A percentile compares a stretch with the other conserved stretches of the same genome.
Conservation (phyloP, 225 moss, liverwort and hornwort genomes). For the Pseudisothecium myosuroides region DNA sequence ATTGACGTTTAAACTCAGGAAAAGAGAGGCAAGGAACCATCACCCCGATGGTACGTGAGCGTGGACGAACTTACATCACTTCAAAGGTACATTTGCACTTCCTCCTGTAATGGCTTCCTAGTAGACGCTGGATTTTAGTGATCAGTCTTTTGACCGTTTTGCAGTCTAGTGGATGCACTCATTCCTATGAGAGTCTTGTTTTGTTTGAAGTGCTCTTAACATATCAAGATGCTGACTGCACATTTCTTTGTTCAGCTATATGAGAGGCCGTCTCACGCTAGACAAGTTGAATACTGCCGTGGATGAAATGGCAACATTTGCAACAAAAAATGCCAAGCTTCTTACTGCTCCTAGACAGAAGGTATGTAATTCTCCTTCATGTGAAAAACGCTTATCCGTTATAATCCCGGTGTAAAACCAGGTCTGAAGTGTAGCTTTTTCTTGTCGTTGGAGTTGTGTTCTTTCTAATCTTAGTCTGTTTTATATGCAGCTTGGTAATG, state of each 20-base stretch:
- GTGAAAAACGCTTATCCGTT: neutral
- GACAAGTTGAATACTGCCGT: constrained; percentile 75
- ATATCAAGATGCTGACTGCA: neutral
- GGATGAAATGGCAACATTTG: constrained; percentile 88
- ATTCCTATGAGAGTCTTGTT: neutral
- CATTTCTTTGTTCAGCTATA: constrained; percentile 47
- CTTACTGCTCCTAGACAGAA: constrained; percentile 70
- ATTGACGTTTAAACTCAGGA: constrained; percentile 32
- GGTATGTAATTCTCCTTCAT: constrained; percentile 13
- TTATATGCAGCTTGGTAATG: constrained; percentile 64
- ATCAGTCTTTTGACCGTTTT: neutral
- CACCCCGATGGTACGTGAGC: constrained; percentile 68
- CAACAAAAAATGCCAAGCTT: constrained; percentile 63
- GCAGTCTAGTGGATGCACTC: neutral
- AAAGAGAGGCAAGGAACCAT: constrained; percentile 57
- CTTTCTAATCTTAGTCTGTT: neutral
- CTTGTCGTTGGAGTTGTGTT: neutral
- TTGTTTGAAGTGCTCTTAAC: neutral
- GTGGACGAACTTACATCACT: constrained; percentile 73
- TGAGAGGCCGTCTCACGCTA: constrained; percentile 87
- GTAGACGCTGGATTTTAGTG: neutral
- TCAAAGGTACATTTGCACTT: constrained; percentile 44
- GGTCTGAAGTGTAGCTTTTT: neutral
- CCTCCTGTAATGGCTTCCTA: neutral
- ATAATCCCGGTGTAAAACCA: neutral